A percentile compares a stretch with the other conserved stretches of the same genome.
phyloP scores from a whole-genome alignment of 208 protist genomes.

The Porcisia hertigi region DNA sequence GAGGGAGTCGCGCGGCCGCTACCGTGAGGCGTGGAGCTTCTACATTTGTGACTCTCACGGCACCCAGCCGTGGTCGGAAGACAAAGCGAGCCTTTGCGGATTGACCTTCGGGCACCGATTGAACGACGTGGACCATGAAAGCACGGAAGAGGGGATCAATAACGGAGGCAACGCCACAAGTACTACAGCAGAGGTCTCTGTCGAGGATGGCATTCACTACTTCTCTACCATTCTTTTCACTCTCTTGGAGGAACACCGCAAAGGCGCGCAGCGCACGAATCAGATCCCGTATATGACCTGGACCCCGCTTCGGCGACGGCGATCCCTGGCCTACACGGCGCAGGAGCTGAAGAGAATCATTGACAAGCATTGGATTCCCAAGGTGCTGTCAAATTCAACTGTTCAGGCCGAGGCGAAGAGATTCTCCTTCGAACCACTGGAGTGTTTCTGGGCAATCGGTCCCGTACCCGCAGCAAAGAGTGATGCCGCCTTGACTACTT shows the following conservation, averaged over 20 bases:
- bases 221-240: conserved; percentile 84
- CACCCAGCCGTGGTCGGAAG: conserved; percentile 83
- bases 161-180: background rate
- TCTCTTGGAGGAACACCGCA: conserved; percentile 78
- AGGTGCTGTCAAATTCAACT: conserved; percentile 45
- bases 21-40: conserved; percentile 71
- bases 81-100: conserved; percentile 73
- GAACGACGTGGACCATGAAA: conserved; percentile 8
- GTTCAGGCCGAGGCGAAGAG: conserved; percentile 46
- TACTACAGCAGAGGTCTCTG: conserved; percentile 8
- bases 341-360: conserved; percentile 72
- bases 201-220: conserved; percentile 78
- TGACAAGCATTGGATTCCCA: conserved; percentile 75
- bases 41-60: conserved; percentile 90
- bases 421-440: conserved; percentile 56
- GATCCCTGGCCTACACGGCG: conserved; percentile 46
- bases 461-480: background rate
- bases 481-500: background rate
- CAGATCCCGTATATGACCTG: conserved; percentile 89
- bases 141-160: conserved; percentile 2
- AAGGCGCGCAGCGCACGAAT: conserved; percentile 19
- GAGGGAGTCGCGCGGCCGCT: conserved; percentile 24
- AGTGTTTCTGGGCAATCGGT: conserved; percentile 69
- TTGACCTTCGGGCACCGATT: conserved; percentile 47
- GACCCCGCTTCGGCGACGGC: conserved; percentile 69